These are phyloP conservation scores for Lippia alba DNA, from an alignment of 305 asterid genomes.

Conservation along the genomic window DNA sequence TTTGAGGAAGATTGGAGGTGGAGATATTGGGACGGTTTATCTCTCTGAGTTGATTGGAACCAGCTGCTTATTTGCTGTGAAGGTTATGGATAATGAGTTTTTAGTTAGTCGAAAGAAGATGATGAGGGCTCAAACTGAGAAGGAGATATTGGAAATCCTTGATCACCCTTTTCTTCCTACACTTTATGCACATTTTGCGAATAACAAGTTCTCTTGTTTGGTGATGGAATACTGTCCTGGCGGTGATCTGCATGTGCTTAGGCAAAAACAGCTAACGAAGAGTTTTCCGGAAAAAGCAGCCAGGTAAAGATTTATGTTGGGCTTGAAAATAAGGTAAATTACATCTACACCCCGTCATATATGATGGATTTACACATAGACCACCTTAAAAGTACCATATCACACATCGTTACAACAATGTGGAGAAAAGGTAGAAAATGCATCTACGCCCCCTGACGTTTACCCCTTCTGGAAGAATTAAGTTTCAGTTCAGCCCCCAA, in stretches of 20 bases:
- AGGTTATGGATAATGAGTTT: conserved; percentile 75
- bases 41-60: conserved; percentile 82
- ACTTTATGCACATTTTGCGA: conserved; percentile 69
- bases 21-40: conserved; percentile 85
- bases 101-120: conserved; percentile 64
- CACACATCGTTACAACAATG: too few relatives aligned
- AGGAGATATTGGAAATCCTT: conserved; percentile 75
- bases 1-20: conserved; percentile 82
- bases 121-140: conserved; percentile 78
- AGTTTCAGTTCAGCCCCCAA: too few relatives aligned
- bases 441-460: too few relatives aligned
- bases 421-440: too few relatives aligned
- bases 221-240: conserved; percentile 94
- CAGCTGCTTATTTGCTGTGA: conserved; percentile 74
- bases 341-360: too few relatives aligned
- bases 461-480: too few relatives aligned
- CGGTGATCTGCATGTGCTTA: conserved; percentile 89
- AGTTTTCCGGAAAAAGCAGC: conserved; percentile 80
- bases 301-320: conserved; percentile 56
- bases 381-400: too few relatives aligned
- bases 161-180: conserved; percentile 96
- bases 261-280: conserved; percentile 74
- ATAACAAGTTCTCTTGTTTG: conserved; percentile 74
- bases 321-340: not conserved
- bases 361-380: too few relatives aligned